phyloP scores from a whole-genome alignment of 176 grass and related monocot species.

The Pontederia crassipes region DNA sequence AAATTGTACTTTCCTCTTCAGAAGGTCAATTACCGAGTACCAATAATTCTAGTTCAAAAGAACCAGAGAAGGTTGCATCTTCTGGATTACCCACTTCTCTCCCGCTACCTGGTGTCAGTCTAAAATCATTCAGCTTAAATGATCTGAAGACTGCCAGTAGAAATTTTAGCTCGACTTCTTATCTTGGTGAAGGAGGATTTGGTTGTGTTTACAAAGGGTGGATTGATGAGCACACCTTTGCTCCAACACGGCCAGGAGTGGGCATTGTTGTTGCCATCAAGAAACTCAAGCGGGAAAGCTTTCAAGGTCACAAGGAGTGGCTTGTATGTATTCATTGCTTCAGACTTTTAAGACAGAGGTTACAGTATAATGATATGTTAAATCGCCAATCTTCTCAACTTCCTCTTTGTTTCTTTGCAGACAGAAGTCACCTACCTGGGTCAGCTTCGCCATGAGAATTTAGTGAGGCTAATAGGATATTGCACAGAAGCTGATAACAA shows the following conservation, averaged over 20 bases:
- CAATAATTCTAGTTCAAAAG: not conserved
- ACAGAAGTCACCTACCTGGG: conserved; percentile 21
- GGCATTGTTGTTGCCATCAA: conserved; percentile 21
- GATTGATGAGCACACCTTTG: conserved; percentile 21
- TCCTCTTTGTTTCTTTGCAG: not conserved
- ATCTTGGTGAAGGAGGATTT: conserved; percentile 10
- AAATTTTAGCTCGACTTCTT: conserved; percentile 17
- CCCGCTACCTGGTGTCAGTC: not conserved
- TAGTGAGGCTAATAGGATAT: conserved; percentile 20
- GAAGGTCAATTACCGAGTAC: not conserved
- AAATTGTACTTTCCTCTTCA: not conserved
- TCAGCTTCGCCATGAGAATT: conserved; percentile 21
- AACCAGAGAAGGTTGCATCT: not conserved
- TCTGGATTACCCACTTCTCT: not conserved
- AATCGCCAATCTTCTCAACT: not conserved
- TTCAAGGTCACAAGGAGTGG: conserved; percentile 20
- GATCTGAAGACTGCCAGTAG: conserved; percentile 17
- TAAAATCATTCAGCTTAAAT: conserved; percentile 21
- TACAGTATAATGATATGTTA: not conserved
- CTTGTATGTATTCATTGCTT: conserved; percentile 2
- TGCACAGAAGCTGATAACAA: conserved; percentile 10
- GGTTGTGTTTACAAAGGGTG: conserved; percentile 25
- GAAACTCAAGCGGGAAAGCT: conserved; percentile 21
- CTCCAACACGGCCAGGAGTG: conserved; percentile 13
- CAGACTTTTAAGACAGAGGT: not conserved